Evolutionary conservation across 371 early-diverging fungal species (phyloP).

Genomic region (Rhizopus delemar): DNA sequence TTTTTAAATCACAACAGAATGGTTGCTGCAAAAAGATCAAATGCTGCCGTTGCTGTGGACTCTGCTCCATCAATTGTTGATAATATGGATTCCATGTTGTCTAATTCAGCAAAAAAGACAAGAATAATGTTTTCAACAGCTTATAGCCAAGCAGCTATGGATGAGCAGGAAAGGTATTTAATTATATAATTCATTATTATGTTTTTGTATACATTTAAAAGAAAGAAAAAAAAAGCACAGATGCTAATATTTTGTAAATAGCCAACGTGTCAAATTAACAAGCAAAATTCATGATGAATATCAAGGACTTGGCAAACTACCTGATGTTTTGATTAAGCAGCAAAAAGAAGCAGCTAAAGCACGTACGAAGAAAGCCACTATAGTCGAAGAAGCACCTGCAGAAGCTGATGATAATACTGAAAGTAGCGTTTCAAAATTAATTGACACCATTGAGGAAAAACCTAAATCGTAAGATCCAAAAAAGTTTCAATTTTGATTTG

Average conservation of each 20-base stretch:
- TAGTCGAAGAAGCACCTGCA: conserved; percentile 42
- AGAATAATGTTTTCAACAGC: conserved; percentile 57
- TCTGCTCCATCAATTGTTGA: conserved; percentile 5
- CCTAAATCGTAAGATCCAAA: conserved; percentile 16
- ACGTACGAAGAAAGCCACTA: conserved; percentile 24
- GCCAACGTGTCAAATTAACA: conserved; percentile 72
- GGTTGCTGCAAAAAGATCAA: conserved; percentile 35
- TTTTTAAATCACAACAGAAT: conserved; percentile 9
- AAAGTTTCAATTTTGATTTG: not conserved
- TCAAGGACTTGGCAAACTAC: conserved; percentile 64
- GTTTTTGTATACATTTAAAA: not conserved
- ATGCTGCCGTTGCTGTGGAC: conserved; percentile 17
- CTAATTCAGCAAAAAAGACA: conserved; percentile 58
- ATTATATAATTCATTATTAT: not conserved
- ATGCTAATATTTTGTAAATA: conserved; percentile 13
- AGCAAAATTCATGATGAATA: conserved; percentile 80
- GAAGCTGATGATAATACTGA: conserved; percentile 23
- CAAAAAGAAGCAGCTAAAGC: conserved; percentile 58
- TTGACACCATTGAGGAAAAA: conserved; percentile 45
- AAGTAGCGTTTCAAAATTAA: conserved; percentile 38
- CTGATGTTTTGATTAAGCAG: conserved; percentile 59
- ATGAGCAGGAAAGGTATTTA: conserved; percentile 56
- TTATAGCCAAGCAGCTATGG: conserved; percentile 57
- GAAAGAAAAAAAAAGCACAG: not conserved
- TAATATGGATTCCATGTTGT: conserved; percentile 37